phyloP scores from a whole-genome alignment of 2,329 filamentous ascomycete species.

The Scytalidium lignicola region DNA sequence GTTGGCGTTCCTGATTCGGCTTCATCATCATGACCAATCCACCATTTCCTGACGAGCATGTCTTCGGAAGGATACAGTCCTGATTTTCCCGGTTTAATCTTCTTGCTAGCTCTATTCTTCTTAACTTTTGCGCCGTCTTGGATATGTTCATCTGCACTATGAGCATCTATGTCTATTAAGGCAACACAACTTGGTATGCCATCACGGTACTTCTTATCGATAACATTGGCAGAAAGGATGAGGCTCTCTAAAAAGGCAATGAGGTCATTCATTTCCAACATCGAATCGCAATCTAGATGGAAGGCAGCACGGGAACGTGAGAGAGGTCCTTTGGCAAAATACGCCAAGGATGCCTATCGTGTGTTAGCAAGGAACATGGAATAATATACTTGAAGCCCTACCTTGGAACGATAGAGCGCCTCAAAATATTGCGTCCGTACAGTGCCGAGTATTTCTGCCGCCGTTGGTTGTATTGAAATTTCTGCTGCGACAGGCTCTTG shows the following conservation, averaged over 20 bases:
- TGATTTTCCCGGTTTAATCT: constrained; percentile 61
- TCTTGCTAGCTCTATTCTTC: constrained; percentile 54
- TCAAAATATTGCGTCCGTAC: constrained; percentile 55
- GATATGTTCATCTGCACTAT: constrained; percentile 43
- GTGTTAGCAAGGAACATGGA: constrained; percentile 36
- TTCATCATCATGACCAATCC: constrained; percentile 54
- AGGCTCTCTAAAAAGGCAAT: constrained; percentile 64
- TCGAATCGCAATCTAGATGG: constrained; percentile 55
- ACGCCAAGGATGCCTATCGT: constrained; percentile 67
- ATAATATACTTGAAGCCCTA: constrained; percentile 28
- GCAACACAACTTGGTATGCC: constrained; percentile 58
- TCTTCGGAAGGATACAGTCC: constrained; percentile 66
- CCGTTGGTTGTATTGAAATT: constrained; percentile 25
- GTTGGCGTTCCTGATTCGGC: constrained; percentile 39
- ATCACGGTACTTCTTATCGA: constrained; percentile 78
- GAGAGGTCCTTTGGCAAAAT: constrained; percentile 78
- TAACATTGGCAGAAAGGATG: constrained; percentile 58
- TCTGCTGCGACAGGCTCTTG: constrained; percentile 2
- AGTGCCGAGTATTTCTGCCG: constrained; percentile 51
- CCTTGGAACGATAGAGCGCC: constrained; percentile 58
- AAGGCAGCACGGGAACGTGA: constrained; percentile 70
- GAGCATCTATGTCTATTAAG: constrained; percentile 46
- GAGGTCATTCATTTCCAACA: constrained; percentile 57
- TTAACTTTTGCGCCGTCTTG: constrained; percentile 36
- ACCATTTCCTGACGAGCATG: constrained; percentile 63